Conservation (phyloP, 1,139 yeast species). For the Pichia sp. region DNA sequence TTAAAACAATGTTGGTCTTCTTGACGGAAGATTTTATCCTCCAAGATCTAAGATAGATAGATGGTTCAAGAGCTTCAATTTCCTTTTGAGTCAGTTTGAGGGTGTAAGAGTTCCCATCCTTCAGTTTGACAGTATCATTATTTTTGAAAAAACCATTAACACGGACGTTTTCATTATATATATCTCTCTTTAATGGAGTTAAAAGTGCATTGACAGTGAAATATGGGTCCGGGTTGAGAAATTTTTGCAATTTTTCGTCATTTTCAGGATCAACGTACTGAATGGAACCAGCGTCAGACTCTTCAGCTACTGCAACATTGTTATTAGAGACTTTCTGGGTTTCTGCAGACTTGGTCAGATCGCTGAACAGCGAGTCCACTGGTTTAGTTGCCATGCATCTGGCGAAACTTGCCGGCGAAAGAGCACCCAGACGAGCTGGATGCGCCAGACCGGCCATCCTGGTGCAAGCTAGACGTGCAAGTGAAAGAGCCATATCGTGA, state of each 20-base stretch:
- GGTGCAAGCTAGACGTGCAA: background rate
- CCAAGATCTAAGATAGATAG: slow-evolving; percentile 67
- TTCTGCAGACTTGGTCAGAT: slow-evolving; percentile 14
- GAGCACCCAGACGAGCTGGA: background rate
- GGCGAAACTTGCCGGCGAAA: background rate
- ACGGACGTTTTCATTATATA: slow-evolving; percentile 55
- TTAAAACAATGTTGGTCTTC: slow-evolving; percentile 74
- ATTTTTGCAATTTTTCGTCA: slow-evolving; percentile 37
- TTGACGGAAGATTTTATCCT: slow-evolving; percentile 81
- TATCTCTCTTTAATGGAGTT: slow-evolving; percentile 64
- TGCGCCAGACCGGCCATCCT: background rate
- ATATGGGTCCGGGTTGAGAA: slow-evolving; percentile 34
- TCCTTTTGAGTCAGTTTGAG: slow-evolving; percentile 56
- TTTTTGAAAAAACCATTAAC: slow-evolving; percentile 72
- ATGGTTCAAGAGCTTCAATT: slow-evolving; percentile 75
- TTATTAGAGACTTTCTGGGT: background rate
- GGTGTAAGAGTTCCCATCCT: slow-evolving; percentile 36
- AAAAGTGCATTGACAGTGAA: slow-evolving; percentile 41
- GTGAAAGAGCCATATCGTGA: background rate
- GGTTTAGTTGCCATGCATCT: slow-evolving; percentile 9
- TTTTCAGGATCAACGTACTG: slow-evolving; percentile 27
- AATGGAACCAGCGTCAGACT: slow-evolving; percentile 10
- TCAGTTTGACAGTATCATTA: slow-evolving; percentile 45
- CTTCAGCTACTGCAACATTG: slow-evolving; percentile 10
- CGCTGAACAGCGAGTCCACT: slow-evolving; percentile 20